Base-by-base conservation (phyloP, 805 yeast genomes). In the Candida maltosa region DNA sequence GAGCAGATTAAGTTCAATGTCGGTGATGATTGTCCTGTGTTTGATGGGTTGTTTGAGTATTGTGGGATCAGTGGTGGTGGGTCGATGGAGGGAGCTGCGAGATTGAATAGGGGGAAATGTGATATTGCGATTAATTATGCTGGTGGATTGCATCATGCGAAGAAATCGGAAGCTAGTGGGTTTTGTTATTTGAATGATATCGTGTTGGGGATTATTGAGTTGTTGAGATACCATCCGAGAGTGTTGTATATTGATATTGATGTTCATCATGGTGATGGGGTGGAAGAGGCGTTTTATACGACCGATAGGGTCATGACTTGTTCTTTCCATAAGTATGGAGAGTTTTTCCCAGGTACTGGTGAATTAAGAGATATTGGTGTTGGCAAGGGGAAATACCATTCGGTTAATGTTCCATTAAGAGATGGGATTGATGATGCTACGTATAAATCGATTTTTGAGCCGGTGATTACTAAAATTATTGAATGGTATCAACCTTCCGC, bases 141-240 rank as follows among this genome's bases (percentile, higher is more conserved):
- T 17, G 98, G 98, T 30, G 98, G 98, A 2, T 73, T 91, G 33
- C 98, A 91, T 60, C 98, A 91, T 64, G 97, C 97, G n/a, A 91
- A 91, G 54, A 91, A 91, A 62, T 74, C 80, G 26, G 97, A 89
- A 60, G 96, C 98, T 10, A 79, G 89, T 31, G 98, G 98, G 12
- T 91, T 91, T 59, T 91, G 98, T 64, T 91, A 91, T 52, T 80
- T 88, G 38, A 91, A 91, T 62, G 97, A 91, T 65, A 91, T 91
- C 46, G 97, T 88, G 1, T 69, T 91, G 35, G 89, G 95, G 16
- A 87, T 89, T 31, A 70, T 91, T 43, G 89, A 91, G 56, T 70
- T 91, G 26, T 70, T 91, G 43, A 69, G 96, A 36, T 87, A 85
- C 51, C 96, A 89, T 60, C 91, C 96, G 27, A 75, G 97, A 45